Evolutionary conservation across 1,284 basidiomycete species (phyloP).

Genomic region (Ganoderma sp.): DNA sequence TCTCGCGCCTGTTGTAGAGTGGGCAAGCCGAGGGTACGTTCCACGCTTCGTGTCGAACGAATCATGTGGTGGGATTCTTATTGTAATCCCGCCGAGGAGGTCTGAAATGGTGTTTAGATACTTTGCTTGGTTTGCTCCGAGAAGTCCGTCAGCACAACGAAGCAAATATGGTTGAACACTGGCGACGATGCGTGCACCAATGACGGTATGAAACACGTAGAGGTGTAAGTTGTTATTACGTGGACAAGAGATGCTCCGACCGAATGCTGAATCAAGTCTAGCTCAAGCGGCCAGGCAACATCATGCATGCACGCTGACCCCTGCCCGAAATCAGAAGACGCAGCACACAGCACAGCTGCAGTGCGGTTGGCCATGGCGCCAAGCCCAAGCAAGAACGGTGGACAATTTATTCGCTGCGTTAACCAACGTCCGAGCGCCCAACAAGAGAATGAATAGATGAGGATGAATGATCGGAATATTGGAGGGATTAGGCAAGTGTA

Average conservation of each 20-base stretch:
- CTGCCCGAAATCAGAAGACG: conserved; percentile 3
- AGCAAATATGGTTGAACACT: not conserved
- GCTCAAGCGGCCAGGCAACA: not conserved
- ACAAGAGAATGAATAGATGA: not conserved
- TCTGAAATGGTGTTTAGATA: not conserved
- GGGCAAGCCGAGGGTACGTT: not conserved
- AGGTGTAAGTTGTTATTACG: not conserved
- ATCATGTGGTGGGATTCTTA: conserved; percentile 21
- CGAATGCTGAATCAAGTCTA: not conserved
- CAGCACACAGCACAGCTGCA: not conserved
- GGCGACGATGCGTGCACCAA: too few relatives aligned
- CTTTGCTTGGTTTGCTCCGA: too few relatives aligned
- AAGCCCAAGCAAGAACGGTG: not conserved
- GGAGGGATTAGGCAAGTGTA: conserved; percentile 6
- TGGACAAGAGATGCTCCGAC: not conserved
- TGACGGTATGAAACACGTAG: not conserved
- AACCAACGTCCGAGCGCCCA: conserved; percentile 7
- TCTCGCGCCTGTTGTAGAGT: not conserved
- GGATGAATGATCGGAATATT: conserved; percentile 1
- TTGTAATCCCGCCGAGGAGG: not conserved
- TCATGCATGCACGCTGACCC: not conserved
- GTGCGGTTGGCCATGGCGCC: conserved; percentile 10
- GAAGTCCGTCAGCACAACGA: not conserved
- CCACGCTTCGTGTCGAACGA: conserved; percentile 10
- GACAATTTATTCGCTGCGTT: conserved; percentile 16